Base-by-base conservation (phyloP, 805 yeast species). In the Saccharomycodes ludwigii region DNA sequence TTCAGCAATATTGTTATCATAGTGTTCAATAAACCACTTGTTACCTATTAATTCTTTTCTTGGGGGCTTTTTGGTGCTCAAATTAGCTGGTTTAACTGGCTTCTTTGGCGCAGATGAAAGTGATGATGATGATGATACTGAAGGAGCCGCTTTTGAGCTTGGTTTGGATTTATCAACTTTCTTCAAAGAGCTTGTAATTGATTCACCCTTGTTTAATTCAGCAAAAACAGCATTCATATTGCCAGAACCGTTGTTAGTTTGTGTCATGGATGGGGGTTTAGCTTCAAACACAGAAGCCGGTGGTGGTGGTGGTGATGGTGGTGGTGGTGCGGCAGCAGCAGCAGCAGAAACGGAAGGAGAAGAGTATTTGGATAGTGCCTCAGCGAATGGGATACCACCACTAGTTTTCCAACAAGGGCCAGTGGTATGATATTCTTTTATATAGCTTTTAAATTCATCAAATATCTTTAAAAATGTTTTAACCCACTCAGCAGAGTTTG, bases 241-340 rank as follows among this genome's bases (percentile, higher is more conserved):
- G 27, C 63, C 62, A 15, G 29, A 9, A 7, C 46, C 43, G 31
- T 48, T 33, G 38, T 51, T 34, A 37, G 52, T 32, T 11, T 50
- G 41, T 6, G 52, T 31, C 1, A 51, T 32, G 5, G 51, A 32
- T 9, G 40, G 45, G 0, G 59, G 34, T 14, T 54, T 46, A 2
- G 47, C 50, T 36, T 69, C 73, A 48, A 73, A 81, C 22, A 79
- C 62, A 35, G 75, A 60, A 7, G 93, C 75, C 18, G 94, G 88
- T 7, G 95, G 94, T 3, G 94, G 83, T 2, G 91, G 88, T 3
- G 94, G 94, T 3, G 94, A 94, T 2, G 96, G 96, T 12, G 94
- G 93, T 5, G 86, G 82, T 3, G 71, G 46, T 6, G 59, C 49
- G 15, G 58, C 54, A 6, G 67, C 59, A 9, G 60, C 47, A 4